A percentile compares a stretch with the other conserved stretches of the same genome.
Conservation (phyloP, 2,329 filamentous ascomycete genomes). For the Arachnopeziza araneosa region DNA sequence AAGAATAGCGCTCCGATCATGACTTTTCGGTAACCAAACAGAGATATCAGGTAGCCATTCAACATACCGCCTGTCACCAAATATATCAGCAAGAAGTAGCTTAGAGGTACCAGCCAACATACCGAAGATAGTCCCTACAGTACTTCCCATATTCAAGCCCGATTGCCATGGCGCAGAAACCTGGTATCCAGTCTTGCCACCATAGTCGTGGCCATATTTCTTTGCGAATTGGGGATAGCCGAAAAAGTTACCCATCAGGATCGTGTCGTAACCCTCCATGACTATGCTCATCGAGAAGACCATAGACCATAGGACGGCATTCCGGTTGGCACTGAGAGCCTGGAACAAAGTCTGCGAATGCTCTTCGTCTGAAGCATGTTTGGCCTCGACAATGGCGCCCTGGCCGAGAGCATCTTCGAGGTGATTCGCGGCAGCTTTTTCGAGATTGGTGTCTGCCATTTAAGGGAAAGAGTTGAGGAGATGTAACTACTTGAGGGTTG, state of each 20-base stretch:
- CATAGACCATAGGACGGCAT: slow-evolving; percentile 33
- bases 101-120: slow-evolving; percentile 1
- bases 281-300: slow-evolving; percentile 22
- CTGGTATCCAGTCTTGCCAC: slow-evolving; percentile 7
- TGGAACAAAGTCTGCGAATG: slow-evolving; percentile 23
- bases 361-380: slow-evolving; percentile 3
- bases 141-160: background rate
- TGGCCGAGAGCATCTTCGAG: no score
- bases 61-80: slow-evolving; percentile 31
- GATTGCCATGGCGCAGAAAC: slow-evolving; percentile 6
- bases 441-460: no score
- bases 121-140: background rate
- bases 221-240: slow-evolving; percentile 16
- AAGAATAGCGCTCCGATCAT: slow-evolving; percentile 21
- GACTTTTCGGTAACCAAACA: slow-evolving; percentile 40
- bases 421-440: no score
- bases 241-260: slow-evolving; percentile 21
- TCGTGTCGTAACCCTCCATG: slow-evolving; percentile 25
- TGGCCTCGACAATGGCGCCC: background rate
- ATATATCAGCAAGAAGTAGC: slow-evolving; percentile 20
- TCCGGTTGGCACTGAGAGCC: slow-evolving; percentile 76
- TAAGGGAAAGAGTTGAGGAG: no score
- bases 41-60: slow-evolving; percentile 38
- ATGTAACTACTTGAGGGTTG: no score
- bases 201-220: slow-evolving; percentile 17